Evolutionary conservation across 805 yeast genomes (phyloP).

Genomic region (Sugiyamaella americana): DNA sequence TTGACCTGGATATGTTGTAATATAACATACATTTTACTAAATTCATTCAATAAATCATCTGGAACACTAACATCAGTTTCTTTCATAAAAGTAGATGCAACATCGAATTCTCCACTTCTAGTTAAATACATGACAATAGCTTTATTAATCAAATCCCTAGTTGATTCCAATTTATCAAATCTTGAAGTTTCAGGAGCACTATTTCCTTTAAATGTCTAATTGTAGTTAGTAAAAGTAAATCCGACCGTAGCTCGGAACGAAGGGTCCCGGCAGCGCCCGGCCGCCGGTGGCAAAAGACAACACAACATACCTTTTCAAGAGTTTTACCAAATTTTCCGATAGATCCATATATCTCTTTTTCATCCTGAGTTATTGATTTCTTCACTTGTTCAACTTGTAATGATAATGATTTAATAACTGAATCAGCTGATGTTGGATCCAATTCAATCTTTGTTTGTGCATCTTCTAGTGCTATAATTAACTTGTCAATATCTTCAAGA

Average conservation of each 20-base stretch:
- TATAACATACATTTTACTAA: constrained; percentile 40
- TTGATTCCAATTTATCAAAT: constrained; percentile 14
- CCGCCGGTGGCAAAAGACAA: no score
- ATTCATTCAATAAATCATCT: constrained; percentile 32
- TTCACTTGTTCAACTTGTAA: constrained; percentile 11
- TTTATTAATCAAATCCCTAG: constrained; percentile 28
- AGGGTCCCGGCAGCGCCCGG: no score
- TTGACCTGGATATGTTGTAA: constrained; percentile 33
- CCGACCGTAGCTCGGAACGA: no score
- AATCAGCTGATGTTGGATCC: constrained; percentile 4
- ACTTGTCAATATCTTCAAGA: constrained; percentile 27
- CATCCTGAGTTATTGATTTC: constrained; percentile 21
- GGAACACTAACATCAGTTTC: constrained; percentile 31
- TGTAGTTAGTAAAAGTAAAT: neutral
- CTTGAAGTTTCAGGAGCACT: constrained; percentile 16
- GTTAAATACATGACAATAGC: constrained; percentile 44
- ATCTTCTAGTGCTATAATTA: constrained; percentile 26
- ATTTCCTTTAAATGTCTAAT: constrained; percentile 9
- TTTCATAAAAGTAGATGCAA: constrained; percentile 30
- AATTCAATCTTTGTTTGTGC: constrained; percentile 24
- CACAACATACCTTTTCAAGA: constrained; percentile 25
- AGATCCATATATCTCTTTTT: constrained; percentile 27
- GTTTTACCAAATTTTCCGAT: constrained; percentile 29
- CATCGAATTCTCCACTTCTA: constrained; percentile 41
- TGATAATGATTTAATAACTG: constrained; percentile 16